A percentile compares a stretch with the other conserved stretches of the same genome.
These are phyloP conservation scores for Solanum pimpinellifolium DNA, from an alignment of 257 asterid species.

Conservation along the genomic window DNA sequence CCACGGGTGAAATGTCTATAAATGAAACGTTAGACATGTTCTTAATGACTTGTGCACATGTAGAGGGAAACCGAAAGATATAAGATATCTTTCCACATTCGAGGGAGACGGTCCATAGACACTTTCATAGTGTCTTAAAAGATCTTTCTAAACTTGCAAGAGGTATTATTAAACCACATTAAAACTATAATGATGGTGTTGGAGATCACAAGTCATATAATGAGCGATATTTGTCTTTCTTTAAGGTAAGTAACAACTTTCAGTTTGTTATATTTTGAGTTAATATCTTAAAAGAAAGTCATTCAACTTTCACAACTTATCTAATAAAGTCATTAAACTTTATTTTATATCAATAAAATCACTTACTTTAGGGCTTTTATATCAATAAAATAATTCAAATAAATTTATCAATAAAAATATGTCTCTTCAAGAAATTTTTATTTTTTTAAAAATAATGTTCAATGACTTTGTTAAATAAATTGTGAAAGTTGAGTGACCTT, in stretches of 20 bases:
- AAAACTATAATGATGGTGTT: neutral
- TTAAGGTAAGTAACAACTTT: neutral
- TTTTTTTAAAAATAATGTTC: no score
- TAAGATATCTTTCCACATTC: neutral
- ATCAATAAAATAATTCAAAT: no score
- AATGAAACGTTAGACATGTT: neutral
- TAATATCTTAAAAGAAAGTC: no score
- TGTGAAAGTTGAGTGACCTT: no score
- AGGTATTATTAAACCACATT: neutral
- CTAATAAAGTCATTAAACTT: no score
- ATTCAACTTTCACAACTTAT: no score
- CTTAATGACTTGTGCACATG: neutral
- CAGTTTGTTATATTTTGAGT: neutral
- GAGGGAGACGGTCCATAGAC: neutral
- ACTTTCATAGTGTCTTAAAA: neutral
- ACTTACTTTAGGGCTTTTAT: no score
- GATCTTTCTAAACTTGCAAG: neutral
- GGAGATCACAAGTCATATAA: neutral
- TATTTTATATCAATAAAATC: no score
- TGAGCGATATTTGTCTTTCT: neutral
- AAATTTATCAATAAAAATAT: no score
- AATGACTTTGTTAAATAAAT: no score
- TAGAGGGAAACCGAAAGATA: neutral
- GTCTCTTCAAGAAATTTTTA: no score
- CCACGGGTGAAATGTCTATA: neutral